Evolutionary conservation across 129 eudicot species (phyloP), one percentile per base, ranked within the genome.

Genomic region (Escallonia rubra): DNA sequence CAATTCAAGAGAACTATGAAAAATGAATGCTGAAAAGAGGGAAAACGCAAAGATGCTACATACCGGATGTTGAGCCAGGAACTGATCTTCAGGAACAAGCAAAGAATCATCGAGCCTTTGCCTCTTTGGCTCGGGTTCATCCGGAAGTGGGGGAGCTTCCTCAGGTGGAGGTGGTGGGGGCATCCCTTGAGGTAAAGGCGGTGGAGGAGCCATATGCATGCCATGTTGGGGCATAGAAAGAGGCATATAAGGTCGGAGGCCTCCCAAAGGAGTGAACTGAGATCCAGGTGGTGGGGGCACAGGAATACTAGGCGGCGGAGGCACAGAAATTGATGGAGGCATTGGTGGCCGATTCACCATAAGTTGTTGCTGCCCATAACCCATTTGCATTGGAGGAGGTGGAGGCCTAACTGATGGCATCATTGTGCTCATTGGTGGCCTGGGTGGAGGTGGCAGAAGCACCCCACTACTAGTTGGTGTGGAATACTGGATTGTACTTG

Each of bases 141-240:
- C 97, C 3, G 96, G 92, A 34, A 85, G 97, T 2, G 97, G 97
- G 1, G 95, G 95, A 76, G 95, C 95, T 75, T 87, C 95, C 66
- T 90, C 92, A 16, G 97, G 92, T 10, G 90, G 91, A 8, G 88
- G 88, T 2, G 88, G 93, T 10, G 92, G 96, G 43, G 88, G 89
- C 72, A 87, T 87, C 54, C 95, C 95, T 60, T 72, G 87, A 40
- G 86, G 90, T 90, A 90, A 79, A 63, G 97, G 92, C n/a, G 90
- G 91, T 6, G 86, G 89, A 52, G 87, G 88, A 64, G 49, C 83
- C 78, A 83, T 71, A 40, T 74, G 74, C 95, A 90, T 82, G 41
- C 97, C 95, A 46, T 78, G 89, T 8, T 78, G 94, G 52, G 87
- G 77, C 87, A 91, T 85, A 53, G 79, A 78, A 59, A 59, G 72